Base-by-base conservation (phyloP, 2,329 filamentous ascomycete species). In the Cytospora paraplurivora region DNA sequence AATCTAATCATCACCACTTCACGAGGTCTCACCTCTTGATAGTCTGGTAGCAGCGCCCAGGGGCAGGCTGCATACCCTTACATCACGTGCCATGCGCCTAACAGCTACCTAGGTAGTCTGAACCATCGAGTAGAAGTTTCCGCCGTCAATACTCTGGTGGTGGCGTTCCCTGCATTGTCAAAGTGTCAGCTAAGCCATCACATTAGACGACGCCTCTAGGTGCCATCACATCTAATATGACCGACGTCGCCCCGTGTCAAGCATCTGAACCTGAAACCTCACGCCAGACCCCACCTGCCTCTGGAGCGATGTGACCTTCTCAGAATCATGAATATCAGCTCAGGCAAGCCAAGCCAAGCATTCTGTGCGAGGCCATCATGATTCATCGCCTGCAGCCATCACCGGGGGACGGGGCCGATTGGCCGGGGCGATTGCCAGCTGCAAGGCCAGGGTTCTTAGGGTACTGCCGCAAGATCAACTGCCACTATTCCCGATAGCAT, bases 221-320 rank as follows among this genome's bases (percentile, higher is more conserved):
- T 11, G 44, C 52, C 8, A 34, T 49, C 34, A 10, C 37, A 15
- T 50, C 6, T 17, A 61, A 49, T 61, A 55, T 35, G 37, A 44
- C 59, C 59, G 59, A 61, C 59, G 54, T 61, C 51, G 19, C 49
- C 27, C 59, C 59, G 59, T 52, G 33, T 21, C 58, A 51, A 61
- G 35, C 51, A 11, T 47, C 44, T 47, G 33, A n/a, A 37, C 51
- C 49, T 54, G 19, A 34, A 56, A n/a, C 51, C 38, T 33, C n/a
- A 34, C 41, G 13, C 37, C 59, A 61, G 51, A 33, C 51, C 55
- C 59, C 38, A 27, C 27, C 27, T 38, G 59, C 51, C 12, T n/a
- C 21, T 61, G 17, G 27, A 50, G 32, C 51, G 32, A 61, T 61
- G 59, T 53, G 49, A 61, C 59, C 59, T 51, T n/a, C 27, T 5